A percentile compares a stretch with the other conserved stretches of the same genome.
phyloP scores from a whole-genome alignment of 352 stramenopile species.

The Phytophthora sansomeana region DNA sequence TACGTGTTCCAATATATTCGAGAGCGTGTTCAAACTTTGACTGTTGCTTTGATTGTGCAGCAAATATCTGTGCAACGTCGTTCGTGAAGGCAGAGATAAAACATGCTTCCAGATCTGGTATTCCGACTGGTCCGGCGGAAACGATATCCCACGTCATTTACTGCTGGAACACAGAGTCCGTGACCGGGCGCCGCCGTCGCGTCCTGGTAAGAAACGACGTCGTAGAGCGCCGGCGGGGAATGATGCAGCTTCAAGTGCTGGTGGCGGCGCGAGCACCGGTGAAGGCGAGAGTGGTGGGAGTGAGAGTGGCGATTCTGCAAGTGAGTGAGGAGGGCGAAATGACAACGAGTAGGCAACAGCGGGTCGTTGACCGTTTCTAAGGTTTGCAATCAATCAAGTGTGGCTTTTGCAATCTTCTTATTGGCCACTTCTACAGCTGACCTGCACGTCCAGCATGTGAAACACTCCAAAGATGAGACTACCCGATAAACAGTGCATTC shows the following conservation, averaged over 20 bases:
- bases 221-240: background rate
- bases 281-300: background rate
- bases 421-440: background rate
- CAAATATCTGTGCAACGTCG: conserved; percentile 8
- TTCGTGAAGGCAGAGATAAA: conserved; percentile 2
- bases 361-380: too few relatives aligned
- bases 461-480: conserved; percentile 7
- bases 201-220: conserved; percentile 1
- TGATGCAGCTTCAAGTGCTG: background rate
- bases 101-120: conserved; percentile 13
- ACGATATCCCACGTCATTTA: background rate
- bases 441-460: background rate
- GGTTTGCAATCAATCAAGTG: conserved; percentile 2
- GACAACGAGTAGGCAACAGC: too few relatives aligned
- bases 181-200: background rate
- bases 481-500: conserved; percentile 1
- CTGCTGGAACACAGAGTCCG: conserved; percentile 1
- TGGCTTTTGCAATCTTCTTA: background rate
- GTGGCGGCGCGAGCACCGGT: background rate
- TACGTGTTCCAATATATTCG: too few relatives aligned
- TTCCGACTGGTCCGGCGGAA: background rate
- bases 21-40: too few relatives aligned
- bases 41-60: too few relatives aligned
- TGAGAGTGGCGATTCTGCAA: background rate
- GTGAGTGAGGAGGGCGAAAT: conserved; percentile 7